Evolutionary conservation across 2,329 filamentous ascomycete genomes (phyloP), one percentile per base, ranked within the genome.

Genomic region (Penicillium sp.): DNA sequence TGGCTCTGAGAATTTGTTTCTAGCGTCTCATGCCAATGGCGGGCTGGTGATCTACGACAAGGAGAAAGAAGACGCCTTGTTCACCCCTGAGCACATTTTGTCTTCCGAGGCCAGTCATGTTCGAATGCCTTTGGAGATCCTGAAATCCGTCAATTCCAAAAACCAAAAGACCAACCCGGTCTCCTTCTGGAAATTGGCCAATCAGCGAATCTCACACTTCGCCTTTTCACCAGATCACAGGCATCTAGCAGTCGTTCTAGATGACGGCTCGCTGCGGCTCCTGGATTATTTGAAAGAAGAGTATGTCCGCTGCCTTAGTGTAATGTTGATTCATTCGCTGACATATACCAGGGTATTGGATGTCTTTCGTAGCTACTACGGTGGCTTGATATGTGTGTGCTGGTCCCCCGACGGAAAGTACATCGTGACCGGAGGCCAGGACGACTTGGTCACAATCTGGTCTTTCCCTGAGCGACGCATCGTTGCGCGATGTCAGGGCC

Each of bases 351-450:
- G 88, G 60, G 77, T 97, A n/a, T 74, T 93, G 9, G 88, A 91
- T 61, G 75, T 95, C 39, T 96, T 88, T 68, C 83, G 85, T 59
- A 88, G 88, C 46, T 98, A 96, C 72, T 98, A 96, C 61, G 93
- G 93, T 40, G 91, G 89, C 3, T 78, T 98, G 52, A 86, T 86
- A 39, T 95, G 90, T 63, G 90, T 96, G 2, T 95, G 89, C 71
- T 98, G 93, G 93, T 96, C 91, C 5, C 93, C 93, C 8, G 93
- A 98, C 64, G 90, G 90, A 44, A 91, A 94, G 66, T 98, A 97
- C 67, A 84, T 98, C 44, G 76, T 98, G 13, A 96, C 93, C 0
- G 93, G 93, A 45, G 90, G 93, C 4, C 91, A 97, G 69, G 93
- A 98, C 66, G 93, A 98, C 66, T 75, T 97, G 8, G 86, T 98